Conservation (phyloP, 192 early-diverging fungal species). For the Mortierella claussenii region DNA sequence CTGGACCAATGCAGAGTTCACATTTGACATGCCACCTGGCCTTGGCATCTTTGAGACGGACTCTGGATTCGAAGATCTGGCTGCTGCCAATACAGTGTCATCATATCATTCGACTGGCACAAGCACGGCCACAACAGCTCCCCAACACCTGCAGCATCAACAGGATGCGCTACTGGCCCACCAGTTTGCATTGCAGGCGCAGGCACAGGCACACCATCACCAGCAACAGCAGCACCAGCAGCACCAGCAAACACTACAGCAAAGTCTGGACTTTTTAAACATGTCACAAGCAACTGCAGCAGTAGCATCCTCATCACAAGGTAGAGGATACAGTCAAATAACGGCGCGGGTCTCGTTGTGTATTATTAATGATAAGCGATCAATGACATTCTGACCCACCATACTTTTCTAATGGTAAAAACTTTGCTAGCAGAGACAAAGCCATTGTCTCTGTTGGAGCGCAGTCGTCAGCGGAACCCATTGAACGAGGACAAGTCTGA, state of each 20-base stretch:
- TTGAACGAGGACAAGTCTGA: conserved; percentile 1
- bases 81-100: conserved; percentile 11
- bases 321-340: no score
- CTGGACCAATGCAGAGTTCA: conserved; percentile 78
- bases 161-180: not conserved
- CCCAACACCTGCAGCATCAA: not conserved
- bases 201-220: no score
- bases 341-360: no score
- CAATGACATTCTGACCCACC: no score
- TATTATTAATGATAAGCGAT: no score
- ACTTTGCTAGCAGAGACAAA: conserved; percentile 8
- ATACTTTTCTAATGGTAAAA: no score
- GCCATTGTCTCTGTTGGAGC: conserved; percentile 34
- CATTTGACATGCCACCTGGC: conserved; percentile 67
- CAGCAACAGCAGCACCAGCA: no score
- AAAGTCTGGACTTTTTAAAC: no score
- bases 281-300: no score
- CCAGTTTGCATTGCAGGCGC: no score
- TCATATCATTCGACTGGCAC: not conserved
- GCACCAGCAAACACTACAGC: no score
- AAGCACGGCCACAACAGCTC: not conserved
- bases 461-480: conserved; percentile 49
- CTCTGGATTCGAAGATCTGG: conserved; percentile 25
- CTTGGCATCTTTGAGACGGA: conserved; percentile 60
- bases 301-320: no score